Evolutionary conservation across 2,329 filamentous ascomycete species (phyloP), one percentile per base, ranked within the genome.

Genomic region (Botrytis hyacinthi): DNA sequence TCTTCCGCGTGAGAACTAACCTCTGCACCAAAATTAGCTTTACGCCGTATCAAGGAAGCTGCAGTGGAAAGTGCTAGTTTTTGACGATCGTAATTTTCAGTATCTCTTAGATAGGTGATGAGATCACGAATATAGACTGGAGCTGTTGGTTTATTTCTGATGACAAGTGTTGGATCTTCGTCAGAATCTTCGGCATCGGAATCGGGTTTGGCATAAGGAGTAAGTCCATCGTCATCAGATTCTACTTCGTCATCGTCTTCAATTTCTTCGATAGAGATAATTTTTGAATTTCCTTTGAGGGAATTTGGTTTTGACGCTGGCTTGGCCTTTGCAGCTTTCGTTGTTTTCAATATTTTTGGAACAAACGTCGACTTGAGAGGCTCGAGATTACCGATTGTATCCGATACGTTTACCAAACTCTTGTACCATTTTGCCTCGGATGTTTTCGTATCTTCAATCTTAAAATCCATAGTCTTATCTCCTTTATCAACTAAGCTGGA

Each of bases 71-170:
- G 84, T 4, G 91, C 94, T 16, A 98, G 84, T 73, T 91, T 90
- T 80, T 98, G 94, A 44, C 91, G 90, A 78, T 98, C 95, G 77
- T 94, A 93, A 76, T 92, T 92, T 63, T 98, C 94, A 0, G 89
- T 90, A 77, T 97, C 93, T 67, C 93, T 88, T 4, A 99, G 86
- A 79, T 91, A 95, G 12, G 86, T 81, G 72, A 98, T 90, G 18
- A 98, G 86, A 78, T 97, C 94, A 63, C 94, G 90, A 74, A 98
- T 92, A 79, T 98, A 98, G 1, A 99, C 94, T 1, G 96, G 96
- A 0, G 94, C 88, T 73, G 89, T 92, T 35, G 92, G 89, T 78
- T 96, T 98, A 82, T 96, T 91, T 22, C 95, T 88, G 73, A 92
- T 91, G 66, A 98, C 87, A 29, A 97, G 85, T 0, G 94, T 97